Evolutionary conservation across 2,329 filamentous ascomycete species (phyloP).

Genomic region (Cryphonectria parasitica): DNA sequence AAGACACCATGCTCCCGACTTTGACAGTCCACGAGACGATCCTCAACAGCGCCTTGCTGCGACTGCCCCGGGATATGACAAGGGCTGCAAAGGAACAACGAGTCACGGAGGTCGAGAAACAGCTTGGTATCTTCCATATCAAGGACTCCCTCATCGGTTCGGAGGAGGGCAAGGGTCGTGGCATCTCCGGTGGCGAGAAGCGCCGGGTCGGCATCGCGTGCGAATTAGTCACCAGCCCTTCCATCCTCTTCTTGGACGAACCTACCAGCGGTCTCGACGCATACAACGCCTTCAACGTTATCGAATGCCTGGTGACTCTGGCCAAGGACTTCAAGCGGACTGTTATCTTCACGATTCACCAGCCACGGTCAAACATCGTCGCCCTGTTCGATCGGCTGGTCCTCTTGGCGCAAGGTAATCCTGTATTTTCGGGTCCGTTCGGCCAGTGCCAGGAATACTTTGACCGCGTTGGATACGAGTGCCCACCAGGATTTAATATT

Average conservation of each 20-base stretch:
- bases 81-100: constrained; percentile 84
- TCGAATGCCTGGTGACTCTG: constrained; percentile 91
- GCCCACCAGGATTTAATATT: constrained; percentile 97
- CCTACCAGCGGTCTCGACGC: constrained; percentile 95
- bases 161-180: constrained; percentile 90
- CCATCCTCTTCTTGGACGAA: constrained; percentile 95
- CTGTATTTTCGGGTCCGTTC: constrained; percentile 93
- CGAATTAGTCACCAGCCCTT: constrained; percentile 95
- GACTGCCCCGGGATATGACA: constrained; percentile 92
- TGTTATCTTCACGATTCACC: constrained; percentile 97
- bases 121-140: constrained; percentile 93
- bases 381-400: constrained; percentile 95
- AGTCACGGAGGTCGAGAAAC: constrained; percentile 90
- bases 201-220: constrained; percentile 95
- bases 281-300: constrained; percentile 97
- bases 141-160: constrained; percentile 95
- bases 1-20: constrained; percentile 95
- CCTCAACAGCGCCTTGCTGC: constrained; percentile 86
- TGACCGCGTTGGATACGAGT: constrained; percentile 86
- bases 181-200: constrained; percentile 97
- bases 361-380: constrained; percentile 97
- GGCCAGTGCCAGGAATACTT: constrained; percentile 89
- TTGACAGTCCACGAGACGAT: constrained; percentile 98
- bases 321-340: constrained; percentile 97
- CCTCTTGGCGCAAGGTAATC: constrained; percentile 83